These are phyloP conservation scores for Begonia loranthoides DNA, from an alignment of 306 rosid genomes.

Conservation along the genomic window DNA sequence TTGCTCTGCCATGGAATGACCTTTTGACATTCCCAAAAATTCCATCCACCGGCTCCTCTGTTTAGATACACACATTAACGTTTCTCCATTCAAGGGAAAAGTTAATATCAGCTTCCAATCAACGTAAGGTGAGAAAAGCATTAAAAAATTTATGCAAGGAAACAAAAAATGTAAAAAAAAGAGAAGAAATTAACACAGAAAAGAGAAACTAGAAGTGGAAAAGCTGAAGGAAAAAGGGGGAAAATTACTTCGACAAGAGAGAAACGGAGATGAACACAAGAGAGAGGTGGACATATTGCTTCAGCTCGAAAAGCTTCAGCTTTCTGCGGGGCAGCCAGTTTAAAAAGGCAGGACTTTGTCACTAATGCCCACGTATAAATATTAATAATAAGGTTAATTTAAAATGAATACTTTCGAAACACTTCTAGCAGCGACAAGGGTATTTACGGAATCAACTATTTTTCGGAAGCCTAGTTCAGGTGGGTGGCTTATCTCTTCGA, in stretches of 20 bases:
- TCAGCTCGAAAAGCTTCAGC: constrained; percentile 1
- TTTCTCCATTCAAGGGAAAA: constrained; percentile 4
- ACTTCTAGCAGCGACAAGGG: no score
- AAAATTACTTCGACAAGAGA: constrained; percentile 45
- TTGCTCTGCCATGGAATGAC: constrained; percentile 35
- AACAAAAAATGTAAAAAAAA: not conserved
- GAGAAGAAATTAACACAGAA: no score
- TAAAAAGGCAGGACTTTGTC: no score
- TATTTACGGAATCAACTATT: no score
- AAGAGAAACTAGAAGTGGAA: not conserved
- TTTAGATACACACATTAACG: constrained; percentile 13
- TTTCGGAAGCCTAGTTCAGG: no score
- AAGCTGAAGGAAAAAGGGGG: not conserved
- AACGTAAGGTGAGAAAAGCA: not conserved
- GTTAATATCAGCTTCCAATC: not conserved
- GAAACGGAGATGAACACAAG: constrained; percentile 35
- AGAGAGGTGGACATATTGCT: constrained; percentile 53
- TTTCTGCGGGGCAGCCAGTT: constrained; percentile 2
- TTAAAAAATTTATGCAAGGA: not conserved
- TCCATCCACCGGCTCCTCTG: constrained; percentile 44
- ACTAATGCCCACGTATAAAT: no score
- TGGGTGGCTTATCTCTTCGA: no score
- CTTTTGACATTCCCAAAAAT: constrained; percentile 28
- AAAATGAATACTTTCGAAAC: no score
- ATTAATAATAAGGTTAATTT: no score